Percentiles rank a stretch among this genome's conserved stretches.
Evolutionary conservation across 2,329 filamentous ascomycete genomes (phyloP).

Genomic region (Botrytis byssoidea): DNA sequence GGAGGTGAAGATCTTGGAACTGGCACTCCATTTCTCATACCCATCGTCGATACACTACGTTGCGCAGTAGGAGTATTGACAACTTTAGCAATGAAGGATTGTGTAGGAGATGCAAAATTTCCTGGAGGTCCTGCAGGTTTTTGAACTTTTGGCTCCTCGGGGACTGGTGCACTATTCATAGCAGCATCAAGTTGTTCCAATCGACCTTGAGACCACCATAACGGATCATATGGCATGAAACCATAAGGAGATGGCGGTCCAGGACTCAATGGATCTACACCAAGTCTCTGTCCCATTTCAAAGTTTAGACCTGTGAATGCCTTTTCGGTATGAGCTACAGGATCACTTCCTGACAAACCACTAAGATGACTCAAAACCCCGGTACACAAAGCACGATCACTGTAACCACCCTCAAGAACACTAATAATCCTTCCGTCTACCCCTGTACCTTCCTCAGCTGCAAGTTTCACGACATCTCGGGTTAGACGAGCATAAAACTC

Average conservation of each 20-base stretch:
- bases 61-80: slow-evolving; percentile 61
- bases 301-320: slow-evolving; percentile 50
- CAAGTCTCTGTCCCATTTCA: slow-evolving; percentile 57
- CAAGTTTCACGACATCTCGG: slow-evolving; percentile 76
- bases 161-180: slow-evolving; percentile 50
- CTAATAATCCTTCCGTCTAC: slow-evolving; percentile 87
- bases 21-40: slow-evolving; percentile 38
- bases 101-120: slow-evolving; percentile 83
- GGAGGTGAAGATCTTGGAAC: slow-evolving; percentile 42
- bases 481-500: slow-evolving; percentile 94
- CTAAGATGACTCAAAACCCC: slow-evolving; percentile 88
- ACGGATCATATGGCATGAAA: slow-evolving; percentile 57
- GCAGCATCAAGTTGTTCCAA: slow-evolving; percentile 69
- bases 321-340: slow-evolving; percentile 41
- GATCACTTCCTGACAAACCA: slow-evolving; percentile 65
- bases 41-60: slow-evolving; percentile 59
- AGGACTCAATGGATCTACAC: slow-evolving; percentile 31
- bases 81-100: slow-evolving; percentile 81
- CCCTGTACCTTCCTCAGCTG: slow-evolving; percentile 72
- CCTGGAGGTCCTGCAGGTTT: slow-evolving; percentile 55
- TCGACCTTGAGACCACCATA: slow-evolving; percentile 68
- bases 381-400: slow-evolving; percentile 82
- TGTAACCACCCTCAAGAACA: slow-evolving; percentile 94
- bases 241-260: slow-evolving; percentile 20
- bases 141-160: slow-evolving; percentile 49